These are phyloP conservation scores for Silene uniflora DNA, from an alignment of 148 eudicot species.

Conservation along the genomic window DNA sequence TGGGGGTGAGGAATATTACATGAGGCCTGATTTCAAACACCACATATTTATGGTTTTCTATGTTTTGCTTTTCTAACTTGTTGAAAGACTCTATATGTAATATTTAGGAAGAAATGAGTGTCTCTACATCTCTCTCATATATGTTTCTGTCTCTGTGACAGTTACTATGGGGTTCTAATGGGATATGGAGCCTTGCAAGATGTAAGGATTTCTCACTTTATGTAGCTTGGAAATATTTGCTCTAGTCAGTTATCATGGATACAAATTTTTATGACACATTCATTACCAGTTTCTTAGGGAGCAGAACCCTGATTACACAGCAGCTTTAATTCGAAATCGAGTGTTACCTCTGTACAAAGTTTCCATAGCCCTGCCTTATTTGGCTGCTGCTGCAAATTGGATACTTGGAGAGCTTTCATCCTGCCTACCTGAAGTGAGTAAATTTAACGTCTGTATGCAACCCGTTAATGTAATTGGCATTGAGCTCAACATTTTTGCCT, in stretches of 20 bases:
- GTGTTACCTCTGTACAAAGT: constrained; percentile 57
- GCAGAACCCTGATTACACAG: constrained; percentile 50
- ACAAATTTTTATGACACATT: constrained; percentile 2
- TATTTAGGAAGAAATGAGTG: neutral
- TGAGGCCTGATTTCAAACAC: neutral
- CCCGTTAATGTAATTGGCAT: neutral
- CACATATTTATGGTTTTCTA: neutral
- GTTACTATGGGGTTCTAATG: constrained; percentile 71
- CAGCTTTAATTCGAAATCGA: constrained; percentile 44
- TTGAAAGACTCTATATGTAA: neutral
- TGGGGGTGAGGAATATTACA: neutral
- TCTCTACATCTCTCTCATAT: constrained; percentile 12
- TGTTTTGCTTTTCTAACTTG: neutral
- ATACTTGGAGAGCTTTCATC: constrained; percentile 77
- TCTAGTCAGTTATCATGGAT: constrained; percentile 4
- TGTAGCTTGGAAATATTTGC: constrained; percentile 7
- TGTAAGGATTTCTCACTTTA: constrained; percentile 41
- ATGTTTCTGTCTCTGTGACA: constrained; percentile 31
- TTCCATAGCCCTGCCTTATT: constrained; percentile 41
- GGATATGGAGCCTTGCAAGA: constrained; percentile 76
- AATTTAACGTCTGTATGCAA: neutral
- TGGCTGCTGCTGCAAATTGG: constrained; percentile 78
- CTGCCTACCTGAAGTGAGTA: constrained; percentile 65
- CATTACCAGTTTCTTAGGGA: constrained; percentile 53
- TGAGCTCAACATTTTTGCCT: neutral